These are phyloP conservation scores for Dipodascopsis uninucleata DNA, from an alignment of 805 yeast species.

Conservation along the genomic window DNA sequence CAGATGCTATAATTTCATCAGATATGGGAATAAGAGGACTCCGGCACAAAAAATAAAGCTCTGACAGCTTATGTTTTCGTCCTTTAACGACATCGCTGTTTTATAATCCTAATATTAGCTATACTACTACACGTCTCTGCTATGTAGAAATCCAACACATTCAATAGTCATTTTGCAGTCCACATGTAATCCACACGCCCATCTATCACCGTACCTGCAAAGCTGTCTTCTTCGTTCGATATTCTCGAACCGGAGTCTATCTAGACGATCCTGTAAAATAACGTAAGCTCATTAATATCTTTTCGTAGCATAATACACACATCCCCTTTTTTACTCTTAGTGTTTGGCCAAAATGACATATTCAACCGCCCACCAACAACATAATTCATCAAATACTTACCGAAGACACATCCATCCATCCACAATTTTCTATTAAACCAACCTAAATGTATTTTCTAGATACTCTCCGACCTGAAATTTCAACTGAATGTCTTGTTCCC, in stretches of 20 bases:
- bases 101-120: background rate
- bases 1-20: conserved; percentile 38
- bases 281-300: conserved; percentile 1
- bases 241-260: conserved; percentile 45
- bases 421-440: background rate
- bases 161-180: no score
- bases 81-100: conserved; percentile 43
- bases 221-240: conserved; percentile 45
- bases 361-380: background rate
- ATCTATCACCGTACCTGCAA: conserved; percentile 37
- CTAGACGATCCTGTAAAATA: conserved; percentile 34
- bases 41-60: conserved; percentile 54
- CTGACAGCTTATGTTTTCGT: conserved; percentile 57
- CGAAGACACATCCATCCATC: conserved; percentile 23
- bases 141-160: no score
- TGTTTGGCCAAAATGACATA: background rate
- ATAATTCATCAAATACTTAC: conserved; percentile 6
- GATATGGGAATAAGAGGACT: conserved; percentile 48
- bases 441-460: background rate
- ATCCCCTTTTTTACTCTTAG: background rate
- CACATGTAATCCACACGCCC: no score
- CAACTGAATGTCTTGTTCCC: no score
- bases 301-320: background rate
- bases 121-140: background rate
- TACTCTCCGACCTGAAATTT: no score